Evolutionary conservation across 805 yeast genomes (phyloP), one percentile per base, ranked within the genome.

Genomic region (Kazachstania africana): DNA sequence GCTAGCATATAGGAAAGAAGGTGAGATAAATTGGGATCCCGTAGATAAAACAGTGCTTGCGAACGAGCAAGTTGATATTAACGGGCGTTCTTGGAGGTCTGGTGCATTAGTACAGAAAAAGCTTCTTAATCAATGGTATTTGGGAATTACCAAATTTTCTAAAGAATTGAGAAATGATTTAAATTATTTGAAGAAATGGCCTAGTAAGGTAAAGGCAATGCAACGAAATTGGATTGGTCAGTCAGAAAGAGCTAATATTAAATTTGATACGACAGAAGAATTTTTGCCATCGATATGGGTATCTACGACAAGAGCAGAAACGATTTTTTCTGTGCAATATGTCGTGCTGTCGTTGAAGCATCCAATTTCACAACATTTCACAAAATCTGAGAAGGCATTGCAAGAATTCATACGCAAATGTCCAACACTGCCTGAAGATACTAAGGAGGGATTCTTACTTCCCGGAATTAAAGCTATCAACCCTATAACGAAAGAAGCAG

Each of bases 1-100:
- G 0, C 58, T 83, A 30, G 97, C 96, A 0, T 88, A 91, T 48
- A 67, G 87, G 41, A 76, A 78, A 28, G 75, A 75, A 29, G 94
- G 95, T 0, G 85, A 78, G 44, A 91, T 91, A 36, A 91, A 91
- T 50, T 91, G 98, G 98, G 98, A 91, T 56, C 98, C 98, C 0
- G 72, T 91, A 0, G 98, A 91, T 47, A 71, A 78, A 41, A 91
- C 98, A 0, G 98, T 91, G 1, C 63, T 91, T 37, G 98, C 98
- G 2, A 91, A 80, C 51, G 98, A 91, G 57, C 98, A 91, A 55
- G 96, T 91, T 3, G 98, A 91, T 53, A 54, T 77, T 2, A 70
- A 82, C 27, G 98, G 98, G 1, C 65, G 75, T 34, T 84, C 96
- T 0, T 91, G 98, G 98, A 70, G 98, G 54, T 84, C 95, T 2